A percentile compares a stretch with the other conserved stretches of the same genome.
phyloP scores from a whole-genome alignment of 78 protist genomes.

The Dictyostelium firmibasis region DNA sequence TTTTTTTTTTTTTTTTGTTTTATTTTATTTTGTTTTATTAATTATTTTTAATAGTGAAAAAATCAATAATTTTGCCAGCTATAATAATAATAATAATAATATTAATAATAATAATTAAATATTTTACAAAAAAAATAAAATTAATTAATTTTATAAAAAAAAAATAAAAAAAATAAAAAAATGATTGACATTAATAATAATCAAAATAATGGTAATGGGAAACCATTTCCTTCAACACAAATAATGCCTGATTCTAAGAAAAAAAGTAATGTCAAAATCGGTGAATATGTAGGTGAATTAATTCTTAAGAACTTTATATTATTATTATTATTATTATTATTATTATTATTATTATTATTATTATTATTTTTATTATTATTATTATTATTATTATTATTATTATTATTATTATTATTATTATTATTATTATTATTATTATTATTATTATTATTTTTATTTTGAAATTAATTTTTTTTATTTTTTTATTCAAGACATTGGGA shows the following conservation, averaged over 20 bases:
- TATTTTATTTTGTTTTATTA: background rate
- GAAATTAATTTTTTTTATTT: background rate
- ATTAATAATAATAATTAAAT: background rate
- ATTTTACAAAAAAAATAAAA: background rate
- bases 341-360: too few species aligned
- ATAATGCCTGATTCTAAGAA: conserved; percentile 18
- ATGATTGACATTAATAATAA: background rate
- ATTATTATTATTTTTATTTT: too few species aligned
- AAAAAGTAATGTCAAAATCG: conserved; percentile 34
- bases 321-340: too few species aligned
- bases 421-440: too few species aligned
- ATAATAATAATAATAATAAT: background rate
- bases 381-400: too few species aligned
- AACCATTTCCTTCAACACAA: background rate
- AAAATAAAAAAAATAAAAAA: background rate
- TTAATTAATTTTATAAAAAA: background rate
- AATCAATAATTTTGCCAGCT: background rate
- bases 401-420: too few species aligned
- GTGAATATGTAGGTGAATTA: conserved; percentile 75
- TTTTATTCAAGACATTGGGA: conserved; percentile 33
- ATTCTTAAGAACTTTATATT: too few species aligned
- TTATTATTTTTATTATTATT: too few species aligned
- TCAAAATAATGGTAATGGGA: background rate
- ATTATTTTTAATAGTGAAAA: background rate
- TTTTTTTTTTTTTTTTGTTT: background rate